Base-by-base conservation (phyloP, 78 protist genomes). In the Dictyostelium citrinum region DNA sequence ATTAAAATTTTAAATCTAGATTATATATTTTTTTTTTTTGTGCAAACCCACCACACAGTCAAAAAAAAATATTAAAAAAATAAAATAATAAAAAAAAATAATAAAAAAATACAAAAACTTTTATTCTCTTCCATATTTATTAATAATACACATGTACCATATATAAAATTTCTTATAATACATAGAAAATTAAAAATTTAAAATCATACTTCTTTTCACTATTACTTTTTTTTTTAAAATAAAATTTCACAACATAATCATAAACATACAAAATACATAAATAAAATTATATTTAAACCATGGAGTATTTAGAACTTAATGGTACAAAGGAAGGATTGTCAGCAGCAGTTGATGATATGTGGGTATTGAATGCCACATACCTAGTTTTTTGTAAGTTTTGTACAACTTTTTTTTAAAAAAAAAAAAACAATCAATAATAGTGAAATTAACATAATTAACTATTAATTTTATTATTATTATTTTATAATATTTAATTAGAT, bases 331-430 rank as follows among this genome's bases (percentile, higher is more conserved):
- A 43, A 27, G 70, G 84, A 16, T 86, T 86, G 60, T 49, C 43
- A 14, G 74, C 92, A 11, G 82, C 82, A 17, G 92, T 86, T 22
- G 92, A 86, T 86, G 92, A 86, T 86, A 31, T 77, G 64, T 86
- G 92, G 92, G 92, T 86, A 29, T 55, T 86, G 31, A 86, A 64
- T 86, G 92, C 92, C 14, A 86, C 92, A 9, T 86, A 71, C 79
- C 16, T 86, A 11, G 92, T 86, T 22, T 86, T 86, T 64, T 86
- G 91, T 85, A 85, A 60, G 68, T 24, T 43, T 37, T 37, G 41
- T 4, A 37, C 1, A 37, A 3, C 3, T 4, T 37, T 37, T 37
- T 37, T 37, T 37, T 37, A 4, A 37, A 39, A 39, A 39, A 39
- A 39, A 39, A 39, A 39, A 39, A 39, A n/a, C n/a, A n/a, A n/a